Evolutionary conservation across 2,329 filamentous ascomycete species (phyloP).

Genomic region (Neofusicoccum umdonicola): DNA sequence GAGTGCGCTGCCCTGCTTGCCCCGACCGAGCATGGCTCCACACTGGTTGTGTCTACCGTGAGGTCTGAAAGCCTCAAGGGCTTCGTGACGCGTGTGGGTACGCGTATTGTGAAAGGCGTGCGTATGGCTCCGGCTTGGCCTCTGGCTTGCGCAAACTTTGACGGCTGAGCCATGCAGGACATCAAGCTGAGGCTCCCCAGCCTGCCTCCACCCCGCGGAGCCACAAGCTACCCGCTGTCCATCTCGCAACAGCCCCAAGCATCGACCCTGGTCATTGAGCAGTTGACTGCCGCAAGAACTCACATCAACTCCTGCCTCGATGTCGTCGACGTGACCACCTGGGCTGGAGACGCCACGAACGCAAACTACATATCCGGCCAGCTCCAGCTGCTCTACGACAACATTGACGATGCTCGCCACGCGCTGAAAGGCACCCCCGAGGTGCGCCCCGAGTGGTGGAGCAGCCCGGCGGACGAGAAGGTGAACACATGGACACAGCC

Average conservation of each 20-base stretch:
- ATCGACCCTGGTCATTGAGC: constrained; percentile 61
- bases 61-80: constrained; percentile 90
- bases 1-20: constrained; percentile 87
- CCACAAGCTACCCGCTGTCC: constrained; percentile 50
- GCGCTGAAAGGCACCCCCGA: constrained; percentile 57
- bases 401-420: constrained; percentile 59
- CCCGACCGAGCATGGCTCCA: constrained; percentile 80
- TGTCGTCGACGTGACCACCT: constrained; percentile 73
- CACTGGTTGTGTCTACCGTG: constrained; percentile 82
- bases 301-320: constrained; percentile 81
- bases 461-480: constrained; percentile 56
- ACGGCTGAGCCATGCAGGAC: constrained; percentile 49
- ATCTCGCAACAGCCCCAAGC: constrained; percentile 54
- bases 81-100: constrained; percentile 83
- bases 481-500: constrained; percentile 37
- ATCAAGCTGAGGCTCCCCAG: constrained; percentile 75
- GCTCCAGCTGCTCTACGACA: constrained; percentile 58
- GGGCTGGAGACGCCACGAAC: constrained; percentile 64
- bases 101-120: constrained; percentile 88
- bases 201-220: constrained; percentile 55
- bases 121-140: constrained; percentile 32
- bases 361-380: constrained; percentile 59
- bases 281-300: constrained; percentile 70
- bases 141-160: constrained; percentile 6
- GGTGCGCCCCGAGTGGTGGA: constrained; percentile 54